phyloP scores from a whole-genome alignment of 306 rosid species.

The Acacia acuminata region DNA sequence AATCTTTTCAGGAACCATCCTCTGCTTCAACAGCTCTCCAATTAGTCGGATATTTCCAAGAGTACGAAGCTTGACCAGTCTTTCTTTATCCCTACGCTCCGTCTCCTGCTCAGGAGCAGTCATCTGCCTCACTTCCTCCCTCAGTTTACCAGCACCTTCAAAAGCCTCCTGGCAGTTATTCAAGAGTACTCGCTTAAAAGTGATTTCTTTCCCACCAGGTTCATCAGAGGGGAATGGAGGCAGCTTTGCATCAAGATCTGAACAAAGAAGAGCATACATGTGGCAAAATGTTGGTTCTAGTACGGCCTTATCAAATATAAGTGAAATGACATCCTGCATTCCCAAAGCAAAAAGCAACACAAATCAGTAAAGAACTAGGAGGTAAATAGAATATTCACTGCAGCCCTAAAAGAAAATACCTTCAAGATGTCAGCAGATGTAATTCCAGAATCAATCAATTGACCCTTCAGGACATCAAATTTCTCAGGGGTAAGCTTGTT shows the following conservation, averaged over 20 bases:
- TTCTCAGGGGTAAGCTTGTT: conserved; percentile 99
- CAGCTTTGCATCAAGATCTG: conserved; percentile 83
- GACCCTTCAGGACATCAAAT: conserved; percentile 97
- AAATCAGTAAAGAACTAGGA: conserved; percentile 28
- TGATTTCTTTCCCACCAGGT: conserved; percentile 84
- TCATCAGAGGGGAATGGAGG: conserved; percentile 91
- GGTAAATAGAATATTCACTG: background rate
- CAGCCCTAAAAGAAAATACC: conserved; percentile 41
- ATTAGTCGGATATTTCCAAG: conserved; percentile 94
- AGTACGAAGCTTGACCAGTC: conserved; percentile 81
- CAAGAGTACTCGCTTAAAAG: conserved; percentile 86
- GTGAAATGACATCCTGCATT: conserved; percentile 84
- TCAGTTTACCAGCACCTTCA: conserved; percentile 84
- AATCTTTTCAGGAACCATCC: conserved; percentile 95
- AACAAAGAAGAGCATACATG: conserved; percentile 90
- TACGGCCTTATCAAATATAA: conserved; percentile 96
- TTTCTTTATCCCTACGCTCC: conserved; percentile 86
- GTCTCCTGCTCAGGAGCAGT: conserved; percentile 85
- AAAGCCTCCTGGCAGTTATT: conserved; percentile 96
- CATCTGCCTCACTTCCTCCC: conserved; percentile 86
- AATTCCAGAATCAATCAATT: conserved; percentile 87
- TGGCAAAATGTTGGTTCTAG: conserved; percentile 99
- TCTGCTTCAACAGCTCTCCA: conserved; percentile 98
- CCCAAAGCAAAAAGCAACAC: conserved; percentile 28
- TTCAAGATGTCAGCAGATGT: conserved; percentile 90